Conservation (phyloP, 139 green algal genomes). For the Chlamydomonas sphaeroides region DNA sequence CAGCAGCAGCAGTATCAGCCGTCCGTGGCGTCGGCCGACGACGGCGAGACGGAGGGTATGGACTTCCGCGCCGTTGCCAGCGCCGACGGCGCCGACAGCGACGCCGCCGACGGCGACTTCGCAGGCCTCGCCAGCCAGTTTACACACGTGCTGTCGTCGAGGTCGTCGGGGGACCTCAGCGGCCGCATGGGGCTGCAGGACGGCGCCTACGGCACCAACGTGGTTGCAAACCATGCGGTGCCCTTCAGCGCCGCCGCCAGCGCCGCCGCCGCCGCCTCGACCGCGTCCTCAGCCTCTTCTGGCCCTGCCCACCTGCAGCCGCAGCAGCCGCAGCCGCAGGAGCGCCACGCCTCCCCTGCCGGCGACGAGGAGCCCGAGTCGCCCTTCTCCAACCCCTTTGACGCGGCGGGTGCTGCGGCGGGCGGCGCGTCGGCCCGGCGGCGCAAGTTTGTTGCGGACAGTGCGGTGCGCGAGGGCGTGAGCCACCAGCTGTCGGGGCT, state of each 20-base stretch:
- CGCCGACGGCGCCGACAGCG: neutral
- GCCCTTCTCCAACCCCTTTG: constrained; percentile 16
- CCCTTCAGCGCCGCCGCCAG: neutral
- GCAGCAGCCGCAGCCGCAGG: neutral
- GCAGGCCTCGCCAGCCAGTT: neutral
- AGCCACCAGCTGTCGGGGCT: constrained; percentile 40
- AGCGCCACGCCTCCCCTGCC: neutral
- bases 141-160: neutral
- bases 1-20: no score
- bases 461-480: constrained; percentile 12
- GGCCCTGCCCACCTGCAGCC: neutral
- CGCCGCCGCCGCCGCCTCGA: neutral
- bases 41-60: no score
- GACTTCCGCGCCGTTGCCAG: no score
- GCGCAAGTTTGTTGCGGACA: constrained; percentile 3
- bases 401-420: neutral
- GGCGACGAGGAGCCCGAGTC: neutral
- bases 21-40: no score
- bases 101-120: neutral
- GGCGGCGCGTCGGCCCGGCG: neutral
- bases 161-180: neutral
- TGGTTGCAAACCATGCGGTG: constrained; percentile 4
- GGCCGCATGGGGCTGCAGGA: constrained; percentile 2
- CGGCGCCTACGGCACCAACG: constrained; percentile 2
- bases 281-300: neutral